Conservation (phyloP, 2,329 filamentous ascomycete genomes). For the Talaromyces albobiverticillius region DNA sequence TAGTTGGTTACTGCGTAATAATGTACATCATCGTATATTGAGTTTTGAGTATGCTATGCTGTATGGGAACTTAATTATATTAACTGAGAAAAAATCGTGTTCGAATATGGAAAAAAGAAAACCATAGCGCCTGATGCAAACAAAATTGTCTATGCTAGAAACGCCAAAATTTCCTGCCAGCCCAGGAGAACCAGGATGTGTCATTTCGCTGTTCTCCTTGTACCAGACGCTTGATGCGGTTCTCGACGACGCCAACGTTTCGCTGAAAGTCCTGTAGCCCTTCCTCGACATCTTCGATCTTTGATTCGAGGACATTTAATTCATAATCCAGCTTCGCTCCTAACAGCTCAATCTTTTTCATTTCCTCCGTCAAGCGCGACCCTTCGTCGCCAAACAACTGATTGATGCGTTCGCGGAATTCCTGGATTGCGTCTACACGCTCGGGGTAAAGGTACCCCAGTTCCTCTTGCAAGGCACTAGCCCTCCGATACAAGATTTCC, state of each 20-base stretch:
- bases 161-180: conserved; percentile 31
- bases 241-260: conserved; percentile 71
- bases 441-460: conserved; percentile 67
- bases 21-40: too few relatives aligned
- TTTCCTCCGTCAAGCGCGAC: conserved; percentile 63
- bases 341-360: conserved; percentile 76
- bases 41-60: too few relatives aligned
- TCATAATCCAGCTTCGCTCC: conserved; percentile 90
- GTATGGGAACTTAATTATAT: too few relatives aligned
- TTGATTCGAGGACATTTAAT: conserved; percentile 72
- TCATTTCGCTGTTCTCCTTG: conserved; percentile 61
- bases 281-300: conserved; percentile 83
- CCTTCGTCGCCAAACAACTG: conserved; percentile 70
- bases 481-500: conserved; percentile 61
- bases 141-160: conserved; percentile 9
- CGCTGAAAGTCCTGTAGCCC: conserved; percentile 75
- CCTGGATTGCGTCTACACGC: conserved; percentile 67
- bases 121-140: neutral
- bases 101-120: neutral
- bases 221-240: conserved; percentile 61
- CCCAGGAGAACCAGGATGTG: conserved; percentile 61
- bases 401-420: conserved; percentile 63
- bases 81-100: too few relatives aligned
- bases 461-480: conserved; percentile 62
- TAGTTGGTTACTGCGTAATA: too few relatives aligned